Base-by-base conservation (phyloP, 2,329 filamentous ascomycete species). In the Didymosphaeria variabile region DNA sequence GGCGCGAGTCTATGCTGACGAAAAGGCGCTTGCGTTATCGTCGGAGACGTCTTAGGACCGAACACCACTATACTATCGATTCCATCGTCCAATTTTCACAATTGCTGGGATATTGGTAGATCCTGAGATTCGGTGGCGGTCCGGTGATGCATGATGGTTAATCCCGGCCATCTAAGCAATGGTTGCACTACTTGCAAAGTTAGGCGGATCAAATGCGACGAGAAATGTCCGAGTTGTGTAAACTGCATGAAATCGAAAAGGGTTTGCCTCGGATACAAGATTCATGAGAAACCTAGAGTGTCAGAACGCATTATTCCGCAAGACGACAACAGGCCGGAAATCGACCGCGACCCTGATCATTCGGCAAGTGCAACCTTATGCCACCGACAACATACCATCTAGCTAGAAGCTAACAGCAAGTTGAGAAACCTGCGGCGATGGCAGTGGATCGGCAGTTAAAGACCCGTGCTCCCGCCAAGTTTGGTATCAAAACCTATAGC, bases 161-260 rank as follows among this genome's bases (percentile, higher is more conserved):
- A 44, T 19, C 40, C 40, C n/a, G 40, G 40, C 9, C 40, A 19
- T 21, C 17, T 13, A 9, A 44, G 40, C 40, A 44, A 44, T 10
- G 40, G 40, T 8, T 44, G 40, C 40, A 19, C 7, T n/a, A 44
- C 40, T 9, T 44, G 40, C 40, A 44, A 21, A 19, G n/a, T 21
- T 44, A 44, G 40, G 17, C 40, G 40, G 13, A 44, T 44, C 40
- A 44, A 44, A 44, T 44, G 40, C n/a, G 40, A 44, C 40, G 40
- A 44, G 40, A 44, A 21, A 44, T 13, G 40, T 21, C 40, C 40
- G 13, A 21, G 17, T 19, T 44, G 40, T 44, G 15, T 10, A 3
- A 44, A 44, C 8, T 44, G 40, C 19, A 19, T 21, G 2, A 44
- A 44, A 3, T 44, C 40, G 13, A 19, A 44, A 9, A 44, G 17